Evolutionary conservation across 768 basidiomycete species (phyloP), one percentile per base, ranked within the genome.

Genomic region (Termitomyces sp.): DNA sequence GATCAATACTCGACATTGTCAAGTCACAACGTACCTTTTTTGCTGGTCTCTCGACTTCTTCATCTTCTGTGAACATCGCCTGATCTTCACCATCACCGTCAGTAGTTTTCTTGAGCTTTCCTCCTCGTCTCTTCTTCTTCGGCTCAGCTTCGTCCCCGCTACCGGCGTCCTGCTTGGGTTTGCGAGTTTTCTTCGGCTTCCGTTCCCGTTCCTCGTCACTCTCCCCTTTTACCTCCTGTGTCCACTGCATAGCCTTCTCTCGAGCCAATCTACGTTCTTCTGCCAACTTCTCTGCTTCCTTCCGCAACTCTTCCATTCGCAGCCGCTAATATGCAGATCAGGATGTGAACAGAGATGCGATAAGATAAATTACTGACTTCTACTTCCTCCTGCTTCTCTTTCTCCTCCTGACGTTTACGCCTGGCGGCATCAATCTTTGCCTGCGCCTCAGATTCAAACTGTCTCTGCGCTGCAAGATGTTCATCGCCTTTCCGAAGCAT

Each of bases 401-500:
- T 85, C 73, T 98, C 95, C 61, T 91, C 91, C 65, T 90, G 89
- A 60, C 97, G 81, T 69, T 81, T 84, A 63, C 83, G 85, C 58
- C 91, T 82, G 6, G 94, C 95, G 20, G 84, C 81, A 44, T 93
- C 91, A 2, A 94, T 78, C 69, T 85, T 87, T 5, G 89, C 86
- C 52, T 87, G 82, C 0, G 81, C 79, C 69, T 94, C 90, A 0
- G 75, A 78, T 70, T 96, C 94, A 66, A 85, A 82, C 59, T 86
- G 83, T 57, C 82, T 78, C 70, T 96, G 94, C 18, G 82, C 78
- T 4, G 81, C 74, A 24, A 94, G 76, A 69, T 96, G 94, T 45
- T 91, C 92, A 12, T 92, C 90, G 2, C 86, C 89, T 55, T 87
- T 87, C 58, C 91, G 82, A 57, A 96, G 71, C 81, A 98, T 88